Conservation (phyloP, 768 basidiomycete genomes). For the Boletus huronensis region DNA sequence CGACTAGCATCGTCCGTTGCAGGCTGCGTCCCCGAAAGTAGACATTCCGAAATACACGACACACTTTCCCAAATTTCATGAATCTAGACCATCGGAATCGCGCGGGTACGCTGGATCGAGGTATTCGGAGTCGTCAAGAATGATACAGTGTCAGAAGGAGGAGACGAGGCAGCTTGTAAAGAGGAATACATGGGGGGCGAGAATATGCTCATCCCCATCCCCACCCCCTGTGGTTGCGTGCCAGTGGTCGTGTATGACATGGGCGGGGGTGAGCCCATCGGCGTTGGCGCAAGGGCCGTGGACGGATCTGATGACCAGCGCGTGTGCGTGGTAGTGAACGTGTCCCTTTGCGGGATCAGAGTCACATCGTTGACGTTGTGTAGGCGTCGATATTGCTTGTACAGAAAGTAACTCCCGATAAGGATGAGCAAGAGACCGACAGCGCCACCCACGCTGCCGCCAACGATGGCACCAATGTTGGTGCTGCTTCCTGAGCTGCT, state of each 20-base stretch:
- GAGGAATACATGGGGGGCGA: background rate
- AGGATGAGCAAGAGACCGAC: slow-evolving; percentile 16
- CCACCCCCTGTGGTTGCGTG: background rate
- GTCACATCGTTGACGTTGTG: background rate
- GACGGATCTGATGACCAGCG: slow-evolving; percentile 13
- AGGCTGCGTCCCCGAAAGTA: background rate
- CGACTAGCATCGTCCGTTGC: background rate
- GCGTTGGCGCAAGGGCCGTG: background rate
- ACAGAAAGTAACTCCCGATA: slow-evolving; percentile 17
- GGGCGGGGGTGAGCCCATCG: background rate
- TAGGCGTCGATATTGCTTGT: slow-evolving; percentile 4
- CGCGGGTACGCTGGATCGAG: slow-evolving; percentile 1
- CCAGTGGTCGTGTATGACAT: slow-evolving; percentile 1
- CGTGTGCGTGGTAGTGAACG: background rate
- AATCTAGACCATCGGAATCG: slow-evolving; percentile 23
- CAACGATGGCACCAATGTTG: slow-evolving; percentile 21
- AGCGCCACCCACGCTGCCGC: slow-evolving; percentile 19
- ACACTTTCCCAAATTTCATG: background rate
- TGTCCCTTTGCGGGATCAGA: background rate
- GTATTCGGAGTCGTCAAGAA: slow-evolving; percentile 4
- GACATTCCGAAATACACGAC: background rate
- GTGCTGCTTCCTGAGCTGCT: slow-evolving; percentile 1
- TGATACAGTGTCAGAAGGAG: slow-evolving; percentile 10
- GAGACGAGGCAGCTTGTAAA: slow-evolving; percentile 5
- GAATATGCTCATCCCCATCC: background rate